These are phyloP conservation scores for Tricholomella constricta DNA, from an alignment of 768 basidiomycete species.

Conservation along the genomic window DNA sequence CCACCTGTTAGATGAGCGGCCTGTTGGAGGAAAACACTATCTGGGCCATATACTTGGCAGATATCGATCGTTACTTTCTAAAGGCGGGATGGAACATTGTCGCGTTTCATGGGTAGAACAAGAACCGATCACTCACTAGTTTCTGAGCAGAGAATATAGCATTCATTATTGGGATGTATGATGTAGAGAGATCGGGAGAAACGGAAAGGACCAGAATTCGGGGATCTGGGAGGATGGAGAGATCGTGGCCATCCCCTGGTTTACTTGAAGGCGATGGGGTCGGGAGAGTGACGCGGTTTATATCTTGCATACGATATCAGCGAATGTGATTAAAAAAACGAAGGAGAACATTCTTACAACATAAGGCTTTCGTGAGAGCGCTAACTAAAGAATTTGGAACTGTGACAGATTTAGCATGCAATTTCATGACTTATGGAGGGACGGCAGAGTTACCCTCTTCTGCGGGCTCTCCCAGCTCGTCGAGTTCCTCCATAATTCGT, in stretches of 20 bases:
- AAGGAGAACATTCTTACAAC: conserved; percentile 55
- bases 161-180: conserved; percentile 99
- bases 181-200: conserved; percentile 84
- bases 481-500: conserved; percentile 64
- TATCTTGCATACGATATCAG: conserved; percentile 28
- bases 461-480: conserved; percentile 46
- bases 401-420: conserved; percentile 20
- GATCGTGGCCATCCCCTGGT: conserved; percentile 30
- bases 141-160: conserved; percentile 99
- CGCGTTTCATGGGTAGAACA: conserved; percentile 2
- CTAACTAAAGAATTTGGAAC: conserved; percentile 79
- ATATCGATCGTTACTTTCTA: conserved; percentile 98
- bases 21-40: conserved; percentile 96
- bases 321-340: not conserved
- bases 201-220: conserved; percentile 77
- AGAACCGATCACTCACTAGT: conserved; percentile 53
- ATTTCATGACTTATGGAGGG: conserved; percentile 7
- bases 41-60: conserved; percentile 85
- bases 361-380: conserved; percentile 89
- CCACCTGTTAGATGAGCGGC: conserved; percentile 95
- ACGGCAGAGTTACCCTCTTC: conserved; percentile 47
- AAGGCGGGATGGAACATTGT: not conserved
- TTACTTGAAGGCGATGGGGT: conserved; percentile 30
- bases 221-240: conserved; percentile 36
- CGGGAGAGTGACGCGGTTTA: conserved; percentile 39